Evolutionary conservation across 352 stramenopile species (phyloP).

Genomic region (Salisapilia sapeloensis): DNA sequence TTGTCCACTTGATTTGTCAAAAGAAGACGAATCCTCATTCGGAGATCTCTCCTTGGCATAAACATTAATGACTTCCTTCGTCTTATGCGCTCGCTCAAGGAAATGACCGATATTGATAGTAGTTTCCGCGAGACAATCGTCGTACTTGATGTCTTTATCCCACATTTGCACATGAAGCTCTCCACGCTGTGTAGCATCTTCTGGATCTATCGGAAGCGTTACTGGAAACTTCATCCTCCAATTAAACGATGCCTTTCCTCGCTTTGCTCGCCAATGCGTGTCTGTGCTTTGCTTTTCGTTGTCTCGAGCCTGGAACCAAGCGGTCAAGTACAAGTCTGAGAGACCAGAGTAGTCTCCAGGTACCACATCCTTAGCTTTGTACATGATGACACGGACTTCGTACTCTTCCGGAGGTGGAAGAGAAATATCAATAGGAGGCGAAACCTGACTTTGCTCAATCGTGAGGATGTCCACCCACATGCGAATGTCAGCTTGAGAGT

Average conservation of each 20-base stretch:
- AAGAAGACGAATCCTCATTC: too few species aligned
- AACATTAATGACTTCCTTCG: constrained; percentile 45
- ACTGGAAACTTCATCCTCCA: constrained; percentile 87
- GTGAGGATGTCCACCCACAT: constrained; percentile 86
- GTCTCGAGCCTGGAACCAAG: constrained; percentile 72
- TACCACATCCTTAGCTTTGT: constrained; percentile 81
- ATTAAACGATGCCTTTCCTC: constrained; percentile 81
- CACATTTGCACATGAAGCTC: constrained; percentile 64
- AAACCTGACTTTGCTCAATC: constrained; percentile 37
- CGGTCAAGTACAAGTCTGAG: constrained; percentile 83
- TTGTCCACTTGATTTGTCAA: too few species aligned
- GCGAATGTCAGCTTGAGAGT: constrained; percentile 48
- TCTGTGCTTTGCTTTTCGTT: constrained; percentile 69
- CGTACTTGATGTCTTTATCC: constrained; percentile 62
- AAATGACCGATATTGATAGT: constrained; percentile 46
- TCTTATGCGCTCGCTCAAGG: constrained; percentile 53
- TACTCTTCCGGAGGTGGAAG: constrained; percentile 56
- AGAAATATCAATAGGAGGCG: constrained; percentile 62
- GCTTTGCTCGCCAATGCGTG: constrained; percentile 81
- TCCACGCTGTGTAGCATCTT: constrained; percentile 49
- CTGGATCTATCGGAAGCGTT: constrained; percentile 49
- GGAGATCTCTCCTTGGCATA: constrained; percentile 63
- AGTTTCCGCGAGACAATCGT: constrained; percentile 61
- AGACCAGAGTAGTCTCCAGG: constrained; percentile 70
- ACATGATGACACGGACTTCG: constrained; percentile 86